Evolutionary conservation across 345 rosid genomes (phyloP), one percentile per base, ranked within the genome.

Genomic region (Firmiana major): DNA sequence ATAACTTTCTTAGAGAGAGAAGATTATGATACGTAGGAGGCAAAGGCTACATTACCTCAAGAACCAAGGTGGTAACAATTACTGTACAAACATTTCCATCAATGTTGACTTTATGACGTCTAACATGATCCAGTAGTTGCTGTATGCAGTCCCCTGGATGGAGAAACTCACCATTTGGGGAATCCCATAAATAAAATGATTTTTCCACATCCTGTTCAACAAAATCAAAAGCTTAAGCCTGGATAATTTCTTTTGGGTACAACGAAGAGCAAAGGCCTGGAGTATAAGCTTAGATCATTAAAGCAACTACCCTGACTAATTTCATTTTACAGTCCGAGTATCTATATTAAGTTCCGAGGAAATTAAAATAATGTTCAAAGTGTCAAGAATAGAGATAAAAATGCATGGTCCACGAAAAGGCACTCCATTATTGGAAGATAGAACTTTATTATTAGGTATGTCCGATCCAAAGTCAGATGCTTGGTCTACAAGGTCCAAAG

Each of bases 111-210:
- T 82, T 88, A 76, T 97, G 97, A 21, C 87, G 97, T 75, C 97
- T 86, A 81, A 92, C 97, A 86, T 94, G 91, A 87, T 94, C 97
- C 59, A 97, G 98, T 77, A 97, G 81, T 75, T 97, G 93, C 72
- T 94, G 93, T 93, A 97, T 94, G 86, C 98, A 92, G 75, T 94
- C 97, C 34, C 98, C 97, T 71, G 99, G 98, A 84, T 92, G 99
- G 60, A 97, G 67, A 75, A 83, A 53, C 81, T 94, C 97, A 71
- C 97, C 98, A 63, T 89, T 94, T 10, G 87, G 70, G 54, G 99
- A 88, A 68, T 97, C 99, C 99, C 99, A 97, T 78, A 91, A 91
- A 68, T 80, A 49, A 81, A 97, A 94, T 63, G 94, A 83, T 84
- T 92, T 89, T 67, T 91, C 97, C 59, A 92, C 91, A 82, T 97